Conservation (phyloP, 1,284 basidiomycete species). For the Austroboletus sp. region DNA sequence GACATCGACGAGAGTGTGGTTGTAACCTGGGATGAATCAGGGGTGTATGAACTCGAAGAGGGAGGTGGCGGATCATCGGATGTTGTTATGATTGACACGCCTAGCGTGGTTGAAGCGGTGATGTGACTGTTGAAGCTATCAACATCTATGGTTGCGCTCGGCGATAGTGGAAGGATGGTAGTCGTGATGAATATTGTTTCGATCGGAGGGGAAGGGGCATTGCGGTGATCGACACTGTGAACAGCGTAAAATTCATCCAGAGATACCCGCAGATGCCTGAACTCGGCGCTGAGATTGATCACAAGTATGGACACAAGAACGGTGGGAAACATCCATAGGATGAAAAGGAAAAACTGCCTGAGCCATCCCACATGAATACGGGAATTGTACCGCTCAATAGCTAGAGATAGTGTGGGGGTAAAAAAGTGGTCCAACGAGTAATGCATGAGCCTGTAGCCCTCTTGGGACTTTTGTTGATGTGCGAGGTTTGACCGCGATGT, state of each 20-base stretch:
- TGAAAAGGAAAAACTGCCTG: slow-evolving; percentile 27
- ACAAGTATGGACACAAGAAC: slow-evolving; percentile 35
- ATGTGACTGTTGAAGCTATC: slow-evolving; percentile 5
- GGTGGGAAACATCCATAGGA: slow-evolving; percentile 25
- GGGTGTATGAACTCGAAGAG: slow-evolving; percentile 2
- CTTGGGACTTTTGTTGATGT: slow-evolving; percentile 22
- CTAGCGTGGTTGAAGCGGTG: slow-evolving; percentile 2
- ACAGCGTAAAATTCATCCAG: slow-evolving; percentile 30
- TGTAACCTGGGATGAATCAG: slow-evolving; percentile 10
- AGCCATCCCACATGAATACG: slow-evolving; percentile 18
- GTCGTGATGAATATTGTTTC: slow-evolving; percentile 31
- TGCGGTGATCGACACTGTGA: slow-evolving; percentile 21
- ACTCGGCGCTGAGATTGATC: slow-evolving; percentile 32
- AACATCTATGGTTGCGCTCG: slow-evolving; percentile 2
- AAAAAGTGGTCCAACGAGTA: slow-evolving; percentile 53
- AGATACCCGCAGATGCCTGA: slow-evolving; percentile 34
- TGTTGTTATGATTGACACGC: slow-evolving; percentile 8
- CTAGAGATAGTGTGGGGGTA: slow-evolving; percentile 45
- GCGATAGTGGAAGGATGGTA: slow-evolving; percentile 28
- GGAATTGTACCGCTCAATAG: slow-evolving; percentile 23
- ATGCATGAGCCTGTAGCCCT: slow-evolving; percentile 42
- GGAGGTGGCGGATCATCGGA: slow-evolving; percentile 3
- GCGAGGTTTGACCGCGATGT: slow-evolving; percentile 24
- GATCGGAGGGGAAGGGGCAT: slow-evolving; percentile 4
- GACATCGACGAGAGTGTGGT: slow-evolving; percentile 9